phyloP scores from a whole-genome alignment of 2,329 filamentous ascomycete species.

The Sarocladium kiliense region DNA sequence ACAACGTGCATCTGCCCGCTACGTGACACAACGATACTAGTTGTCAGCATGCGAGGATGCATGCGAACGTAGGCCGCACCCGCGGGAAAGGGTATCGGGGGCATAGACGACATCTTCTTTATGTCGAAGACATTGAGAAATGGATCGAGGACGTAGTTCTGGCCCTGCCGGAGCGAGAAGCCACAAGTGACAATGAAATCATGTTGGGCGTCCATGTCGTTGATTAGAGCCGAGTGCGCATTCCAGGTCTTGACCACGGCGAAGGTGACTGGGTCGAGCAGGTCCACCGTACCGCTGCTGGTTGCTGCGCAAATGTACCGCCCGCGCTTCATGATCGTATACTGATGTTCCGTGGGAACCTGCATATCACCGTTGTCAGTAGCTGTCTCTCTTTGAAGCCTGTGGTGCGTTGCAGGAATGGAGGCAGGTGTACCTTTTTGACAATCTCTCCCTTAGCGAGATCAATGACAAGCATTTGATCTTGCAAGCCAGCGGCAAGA shows the following conservation, averaged over 20 bases:
- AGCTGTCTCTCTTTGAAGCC: too few relatives aligned
- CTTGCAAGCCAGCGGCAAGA: conserved; percentile 80
- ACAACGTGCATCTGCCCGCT: conserved; percentile 93
- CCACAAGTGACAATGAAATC: conserved; percentile 95
- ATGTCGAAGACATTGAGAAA: conserved; percentile 95
- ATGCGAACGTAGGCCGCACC: conserved; percentile 93
- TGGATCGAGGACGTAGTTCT: conserved; percentile 77
- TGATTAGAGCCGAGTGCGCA: conserved; percentile 82
- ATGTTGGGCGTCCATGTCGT: conserved; percentile 95
- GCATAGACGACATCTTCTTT: conserved; percentile 81
- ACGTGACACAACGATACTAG: conserved; percentile 88
- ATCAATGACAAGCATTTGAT: conserved; percentile 74
- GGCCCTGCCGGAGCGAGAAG: conserved; percentile 72
- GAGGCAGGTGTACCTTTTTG: conserved; percentile 51
- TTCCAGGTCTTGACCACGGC: conserved; percentile 82
- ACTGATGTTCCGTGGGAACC: conserved; percentile 69
- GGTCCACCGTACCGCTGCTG: conserved; percentile 73
- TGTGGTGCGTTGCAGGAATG: too few relatives aligned
- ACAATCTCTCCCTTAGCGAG: conserved; percentile 66
- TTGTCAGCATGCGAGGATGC: conserved; percentile 93
- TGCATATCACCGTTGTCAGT: too few relatives aligned
- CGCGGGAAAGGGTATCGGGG: conserved; percentile 86
- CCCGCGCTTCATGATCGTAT: conserved; percentile 87
- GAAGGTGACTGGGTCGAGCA: conserved; percentile 76
- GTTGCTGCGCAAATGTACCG: conserved; percentile 92